phyloP scores from a whole-genome alignment of 2,329 filamentous ascomycete genomes.

The Huntiella omanensis region DNA sequence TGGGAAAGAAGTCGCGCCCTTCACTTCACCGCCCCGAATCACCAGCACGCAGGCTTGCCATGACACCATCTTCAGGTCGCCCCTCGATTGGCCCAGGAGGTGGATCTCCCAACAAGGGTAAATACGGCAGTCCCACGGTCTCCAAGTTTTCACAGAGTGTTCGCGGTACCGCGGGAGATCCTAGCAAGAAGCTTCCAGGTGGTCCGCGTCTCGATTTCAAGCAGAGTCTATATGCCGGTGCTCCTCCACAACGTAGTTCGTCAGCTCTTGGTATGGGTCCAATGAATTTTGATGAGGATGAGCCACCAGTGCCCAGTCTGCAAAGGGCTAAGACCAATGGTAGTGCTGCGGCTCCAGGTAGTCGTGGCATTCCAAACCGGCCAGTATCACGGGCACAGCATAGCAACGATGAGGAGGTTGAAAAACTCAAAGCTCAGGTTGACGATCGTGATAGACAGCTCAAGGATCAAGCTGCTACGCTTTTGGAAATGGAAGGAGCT shows the following conservation, averaged over 20 bases:
- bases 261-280: slow-evolving; percentile 36
- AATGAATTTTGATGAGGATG: slow-evolving; percentile 35
- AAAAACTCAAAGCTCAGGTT: slow-evolving; percentile 52
- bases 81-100: slow-evolving; percentile 32
- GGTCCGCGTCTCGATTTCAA: slow-evolving; percentile 26
- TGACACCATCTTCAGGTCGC: slow-evolving; percentile 35
- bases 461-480: slow-evolving; percentile 64
- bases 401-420: slow-evolving; percentile 56
- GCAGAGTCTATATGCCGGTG: slow-evolving; percentile 27
- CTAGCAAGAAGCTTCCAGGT: slow-evolving; percentile 33
- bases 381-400: slow-evolving; percentile 28
- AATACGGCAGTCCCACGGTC: slow-evolving; percentile 40
- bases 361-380: slow-evolving; percentile 23
- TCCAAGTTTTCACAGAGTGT: slow-evolving; percentile 41
- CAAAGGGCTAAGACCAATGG: slow-evolving; percentile 22
- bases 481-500: slow-evolving; percentile 80
- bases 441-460: slow-evolving; percentile 73
- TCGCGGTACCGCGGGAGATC: slow-evolving; percentile 40
- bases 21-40: slow-evolving; percentile 82
- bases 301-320: slow-evolving; percentile 16
- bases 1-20: slow-evolving; percentile 42
- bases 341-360: slow-evolving; percentile 33
- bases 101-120: slow-evolving; percentile 26
- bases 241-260: slow-evolving; percentile 25
- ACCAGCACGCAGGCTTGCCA: slow-evolving; percentile 51